Conservation (phyloP, 352 stramenopile species). For the Pythium monospermum region DNA sequence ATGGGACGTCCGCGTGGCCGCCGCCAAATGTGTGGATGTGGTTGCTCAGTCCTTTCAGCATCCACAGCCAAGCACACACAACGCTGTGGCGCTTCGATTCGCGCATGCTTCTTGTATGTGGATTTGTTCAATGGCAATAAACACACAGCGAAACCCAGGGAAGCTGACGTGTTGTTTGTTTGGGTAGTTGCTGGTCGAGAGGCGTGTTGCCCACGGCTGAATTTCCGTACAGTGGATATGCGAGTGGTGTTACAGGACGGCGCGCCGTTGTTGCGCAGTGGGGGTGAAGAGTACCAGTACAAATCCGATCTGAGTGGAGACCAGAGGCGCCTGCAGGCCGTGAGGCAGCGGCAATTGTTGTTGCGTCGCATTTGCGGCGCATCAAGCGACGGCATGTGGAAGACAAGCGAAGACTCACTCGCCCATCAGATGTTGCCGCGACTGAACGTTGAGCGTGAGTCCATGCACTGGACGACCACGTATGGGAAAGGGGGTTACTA, state of each 20-base stretch:
- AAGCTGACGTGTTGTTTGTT: not conserved
- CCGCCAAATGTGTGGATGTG: slow-evolving; percentile 54
- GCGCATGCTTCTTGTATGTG: slow-evolving; percentile 40
- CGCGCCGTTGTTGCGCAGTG: slow-evolving; percentile 62
- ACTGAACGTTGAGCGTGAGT: slow-evolving; percentile 61
- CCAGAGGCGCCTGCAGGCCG: slow-evolving; percentile 40
- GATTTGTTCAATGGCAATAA: not conserved
- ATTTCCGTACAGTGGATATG: slow-evolving; percentile 55
- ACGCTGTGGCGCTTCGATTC: slow-evolving; percentile 31
- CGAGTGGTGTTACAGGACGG: slow-evolving; percentile 48
- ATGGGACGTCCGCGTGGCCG: slow-evolving; percentile 74
- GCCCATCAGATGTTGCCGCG: slow-evolving; percentile 58
- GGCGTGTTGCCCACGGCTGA: slow-evolving; percentile 32
- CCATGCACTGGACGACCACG: not conserved
- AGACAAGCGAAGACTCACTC: slow-evolving; percentile 50
- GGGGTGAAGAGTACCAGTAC: slow-evolving; percentile 81
- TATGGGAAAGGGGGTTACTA: not conserved
- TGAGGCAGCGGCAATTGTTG: slow-evolving; percentile 63
- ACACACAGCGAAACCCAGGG: not conserved
- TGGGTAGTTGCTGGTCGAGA: slow-evolving; percentile 47
- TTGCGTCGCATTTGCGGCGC: slow-evolving; percentile 58
- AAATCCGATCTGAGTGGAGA: slow-evolving; percentile 47
- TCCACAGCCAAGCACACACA: slow-evolving; percentile 13
- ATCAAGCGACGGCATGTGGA: slow-evolving; percentile 38
- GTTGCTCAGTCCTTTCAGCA: slow-evolving; percentile 38